Evolutionary conservation across 495 filamentous ascomycete genomes (phyloP).

Genomic region (Podospora tetraspora): DNA sequence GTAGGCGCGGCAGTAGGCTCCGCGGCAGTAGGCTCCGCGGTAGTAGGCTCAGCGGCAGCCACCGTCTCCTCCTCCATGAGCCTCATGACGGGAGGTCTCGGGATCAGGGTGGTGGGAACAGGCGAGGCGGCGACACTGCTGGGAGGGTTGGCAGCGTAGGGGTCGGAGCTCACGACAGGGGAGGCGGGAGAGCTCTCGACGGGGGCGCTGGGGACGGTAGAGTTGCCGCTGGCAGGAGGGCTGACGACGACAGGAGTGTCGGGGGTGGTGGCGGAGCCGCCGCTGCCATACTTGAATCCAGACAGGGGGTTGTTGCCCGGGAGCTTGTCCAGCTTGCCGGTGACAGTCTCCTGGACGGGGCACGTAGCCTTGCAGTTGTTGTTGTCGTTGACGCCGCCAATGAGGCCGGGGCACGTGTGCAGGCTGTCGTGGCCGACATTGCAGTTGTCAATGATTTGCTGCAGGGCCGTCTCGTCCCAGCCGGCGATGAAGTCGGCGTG

Average conservation of each 20-base stretch:
- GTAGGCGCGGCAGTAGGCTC: constrained; percentile 23
- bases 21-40: constrained; percentile 9
- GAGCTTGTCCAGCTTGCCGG: constrained; percentile 38
- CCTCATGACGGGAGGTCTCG: constrained; percentile 2
- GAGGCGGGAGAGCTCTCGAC: constrained; percentile 7
- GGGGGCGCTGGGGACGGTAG: background rate
- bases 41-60: background rate
- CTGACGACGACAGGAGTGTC: constrained; percentile 21
- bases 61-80: background rate
- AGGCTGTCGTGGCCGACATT: constrained; percentile 48
- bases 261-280: constrained; percentile 26
- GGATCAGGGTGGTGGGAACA: constrained; percentile 5
- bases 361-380: constrained; percentile 45
- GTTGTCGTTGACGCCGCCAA: constrained; percentile 36
- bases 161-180: background rate
- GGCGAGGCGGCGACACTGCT: constrained; percentile 1
- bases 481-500: constrained; percentile 72
- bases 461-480: constrained; percentile 59
- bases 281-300: constrained; percentile 35
- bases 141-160: background rate
- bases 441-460: constrained; percentile 58
- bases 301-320: constrained; percentile 54
- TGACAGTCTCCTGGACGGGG: constrained; percentile 32
- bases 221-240: background rate
- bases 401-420: constrained; percentile 50